These are phyloP conservation scores for Diutina catenulata DNA, from an alignment of 1,139 yeast species.

Conservation along the genomic window DNA sequence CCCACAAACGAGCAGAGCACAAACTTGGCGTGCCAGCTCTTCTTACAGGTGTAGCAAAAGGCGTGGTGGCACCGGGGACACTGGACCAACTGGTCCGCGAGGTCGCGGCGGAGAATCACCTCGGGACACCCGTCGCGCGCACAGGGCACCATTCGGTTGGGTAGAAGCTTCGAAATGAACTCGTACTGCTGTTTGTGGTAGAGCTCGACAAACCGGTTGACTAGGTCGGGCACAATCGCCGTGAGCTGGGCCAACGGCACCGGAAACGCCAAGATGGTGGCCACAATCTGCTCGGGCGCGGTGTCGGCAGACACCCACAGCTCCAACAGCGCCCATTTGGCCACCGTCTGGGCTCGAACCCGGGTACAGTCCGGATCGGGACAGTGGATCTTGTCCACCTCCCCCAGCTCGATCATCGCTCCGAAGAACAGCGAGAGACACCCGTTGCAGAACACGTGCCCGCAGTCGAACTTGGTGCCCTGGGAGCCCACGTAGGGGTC, in stretches of 20 bases:
- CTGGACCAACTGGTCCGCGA: constrained; percentile 40
- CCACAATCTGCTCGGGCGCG: constrained; percentile 17
- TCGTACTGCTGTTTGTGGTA: constrained; percentile 30
- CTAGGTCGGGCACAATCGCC: constrained; percentile 16
- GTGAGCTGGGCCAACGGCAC: constrained; percentile 21
- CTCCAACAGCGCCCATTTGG: constrained; percentile 15
- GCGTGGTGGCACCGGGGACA: constrained; percentile 46
- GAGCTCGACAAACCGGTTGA: constrained; percentile 27
- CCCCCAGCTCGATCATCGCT: constrained; percentile 37
- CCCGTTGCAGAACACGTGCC: constrained; percentile 40
- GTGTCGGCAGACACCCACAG: constrained; percentile 8
- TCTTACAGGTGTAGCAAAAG: constrained; percentile 48
- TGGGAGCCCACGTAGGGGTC: constrained; percentile 34
- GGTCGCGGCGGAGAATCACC: constrained; percentile 34
- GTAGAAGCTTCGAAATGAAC: constrained; percentile 32
- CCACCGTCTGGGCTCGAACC: constrained; percentile 11
- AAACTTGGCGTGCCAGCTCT: constrained; percentile 50
- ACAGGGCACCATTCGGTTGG: constrained; percentile 40
- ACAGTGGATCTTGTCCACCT: constrained; percentile 44
- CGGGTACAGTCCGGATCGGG: constrained; percentile 42
- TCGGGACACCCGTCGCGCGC: constrained; percentile 34
- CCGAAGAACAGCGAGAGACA: constrained; percentile 39
- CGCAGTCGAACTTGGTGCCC: constrained; percentile 35
- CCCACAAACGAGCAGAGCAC: constrained; percentile 26
- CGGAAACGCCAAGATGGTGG: constrained; percentile 24